Evolutionary conservation across 805 yeast species (phyloP).

Genomic region (Ogataea degrootiae): DNA sequence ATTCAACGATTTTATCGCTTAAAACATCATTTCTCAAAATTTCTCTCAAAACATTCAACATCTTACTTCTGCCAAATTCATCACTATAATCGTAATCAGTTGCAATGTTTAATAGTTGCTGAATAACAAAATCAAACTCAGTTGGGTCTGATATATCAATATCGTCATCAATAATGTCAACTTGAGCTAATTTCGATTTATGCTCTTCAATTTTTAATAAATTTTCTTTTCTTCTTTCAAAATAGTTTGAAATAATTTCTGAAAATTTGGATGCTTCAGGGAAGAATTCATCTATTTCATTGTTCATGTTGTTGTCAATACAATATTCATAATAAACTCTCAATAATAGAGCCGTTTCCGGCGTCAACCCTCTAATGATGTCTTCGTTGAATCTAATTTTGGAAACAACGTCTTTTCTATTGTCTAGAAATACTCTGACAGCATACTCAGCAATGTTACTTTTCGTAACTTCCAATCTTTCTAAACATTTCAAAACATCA

Average conservation of each 20-base stretch:
- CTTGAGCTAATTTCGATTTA: constrained; percentile 15
- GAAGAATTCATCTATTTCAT: constrained; percentile 59
- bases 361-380: constrained; percentile 65
- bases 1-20: constrained; percentile 47
- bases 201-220: constrained; percentile 20
- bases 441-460: constrained; percentile 66
- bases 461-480: constrained; percentile 63
- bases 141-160: constrained; percentile 40
- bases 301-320: constrained; percentile 43
- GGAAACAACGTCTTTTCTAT: constrained; percentile 57
- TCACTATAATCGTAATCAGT: constrained; percentile 80
- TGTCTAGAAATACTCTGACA: constrained; percentile 55
- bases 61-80: constrained; percentile 81
- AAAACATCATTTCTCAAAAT: constrained; percentile 55
- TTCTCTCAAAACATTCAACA: constrained; percentile 55
- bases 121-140: constrained; percentile 67
- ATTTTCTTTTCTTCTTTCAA: constrained; percentile 41
- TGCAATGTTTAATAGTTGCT: constrained; percentile 66
- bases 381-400: constrained; percentile 58
- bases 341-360: constrained; percentile 70
- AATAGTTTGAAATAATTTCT: constrained; percentile 48
- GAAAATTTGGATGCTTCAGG: constrained; percentile 80
- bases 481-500: constrained; percentile 68
- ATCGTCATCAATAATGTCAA: constrained; percentile 15
- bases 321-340: constrained; percentile 66